Percentiles rank a stretch among this genome's conserved stretches.
Evolutionary conservation across 2,329 filamentous ascomycete species (phyloP).

Genomic region (Sporothrix variecibatus): DNA sequence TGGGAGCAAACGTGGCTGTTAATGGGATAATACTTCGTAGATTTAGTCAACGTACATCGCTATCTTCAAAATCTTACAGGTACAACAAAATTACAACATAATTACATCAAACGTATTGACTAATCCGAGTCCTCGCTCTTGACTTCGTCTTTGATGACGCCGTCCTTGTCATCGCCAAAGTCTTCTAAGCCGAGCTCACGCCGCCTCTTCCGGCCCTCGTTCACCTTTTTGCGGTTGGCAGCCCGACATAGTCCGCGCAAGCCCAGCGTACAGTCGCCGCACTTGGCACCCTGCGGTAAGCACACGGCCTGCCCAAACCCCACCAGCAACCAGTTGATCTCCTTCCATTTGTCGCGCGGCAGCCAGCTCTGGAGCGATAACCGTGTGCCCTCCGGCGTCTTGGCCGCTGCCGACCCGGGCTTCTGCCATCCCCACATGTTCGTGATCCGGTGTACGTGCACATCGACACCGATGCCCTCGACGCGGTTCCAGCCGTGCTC

Average conservation of each 20-base stretch:
- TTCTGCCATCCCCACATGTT: slow-evolving; percentile 89
- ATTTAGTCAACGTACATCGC: neutral
- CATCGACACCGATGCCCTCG: slow-evolving; percentile 86
- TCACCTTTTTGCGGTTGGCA: slow-evolving; percentile 66
- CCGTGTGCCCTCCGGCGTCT: slow-evolving; percentile 79
- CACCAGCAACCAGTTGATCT: slow-evolving; percentile 88
- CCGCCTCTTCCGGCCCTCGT: slow-evolving; percentile 56
- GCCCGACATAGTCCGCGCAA: slow-evolving; percentile 73
- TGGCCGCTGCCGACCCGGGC: slow-evolving; percentile 48
- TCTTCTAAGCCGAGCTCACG: slow-evolving; percentile 36
- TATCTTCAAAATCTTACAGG: neutral
- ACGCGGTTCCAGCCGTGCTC: slow-evolving; percentile 60
- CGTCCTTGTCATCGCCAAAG: slow-evolving; percentile 36
- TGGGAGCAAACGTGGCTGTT: neutral
- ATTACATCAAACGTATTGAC: neutral
- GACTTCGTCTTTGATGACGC: slow-evolving; percentile 34
- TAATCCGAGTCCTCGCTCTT: slow-evolving; percentile 2
- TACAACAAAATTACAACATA: neutral
- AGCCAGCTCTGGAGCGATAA: slow-evolving; percentile 77
- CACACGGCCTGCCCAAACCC: slow-evolving; percentile 87
- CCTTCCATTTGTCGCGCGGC: slow-evolving; percentile 81
- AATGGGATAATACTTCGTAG: neutral
- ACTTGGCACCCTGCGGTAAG: slow-evolving; percentile 74
- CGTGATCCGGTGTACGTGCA: slow-evolving; percentile 92
- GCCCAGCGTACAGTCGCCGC: slow-evolving; percentile 83